Conservation (phyloP, 139 green algal genomes). For the Coccomyxa sp. region DNA sequence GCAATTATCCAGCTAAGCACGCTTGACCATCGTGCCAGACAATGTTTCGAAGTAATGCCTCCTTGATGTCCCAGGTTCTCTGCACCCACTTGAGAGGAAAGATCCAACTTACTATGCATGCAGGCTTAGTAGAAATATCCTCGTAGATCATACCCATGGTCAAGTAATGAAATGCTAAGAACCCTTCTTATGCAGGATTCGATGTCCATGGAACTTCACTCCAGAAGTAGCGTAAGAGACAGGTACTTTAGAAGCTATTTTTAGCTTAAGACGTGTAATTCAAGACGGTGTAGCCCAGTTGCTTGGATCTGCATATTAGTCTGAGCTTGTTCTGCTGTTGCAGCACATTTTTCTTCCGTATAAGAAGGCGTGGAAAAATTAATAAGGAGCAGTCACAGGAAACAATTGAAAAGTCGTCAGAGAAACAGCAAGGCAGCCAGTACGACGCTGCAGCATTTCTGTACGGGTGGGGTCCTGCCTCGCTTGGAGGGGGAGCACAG, state of each 20-base stretch:
- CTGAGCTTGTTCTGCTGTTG: background rate
- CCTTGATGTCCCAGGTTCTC: background rate
- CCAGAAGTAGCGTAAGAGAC: conserved; percentile 54
- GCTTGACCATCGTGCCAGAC: background rate
- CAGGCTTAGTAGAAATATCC: no score
- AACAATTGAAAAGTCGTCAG: background rate
- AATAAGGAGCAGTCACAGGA: background rate
- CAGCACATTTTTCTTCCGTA: conserved; percentile 68
- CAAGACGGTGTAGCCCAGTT: background rate
- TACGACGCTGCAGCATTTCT: conserved; percentile 2
- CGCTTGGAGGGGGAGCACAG: background rate
- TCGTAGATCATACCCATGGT: no score
- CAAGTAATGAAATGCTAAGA: background rate
- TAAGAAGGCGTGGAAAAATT: conserved; percentile 23
- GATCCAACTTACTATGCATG: background rate
- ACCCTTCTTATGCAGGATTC: conserved; percentile 34
- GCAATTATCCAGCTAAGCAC: background rate
- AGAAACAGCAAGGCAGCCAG: background rate
- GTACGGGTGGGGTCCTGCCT: conserved; percentile 6
- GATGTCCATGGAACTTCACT: conserved; percentile 59
- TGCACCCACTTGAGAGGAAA: background rate
- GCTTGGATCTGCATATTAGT: background rate
- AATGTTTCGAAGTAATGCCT: background rate
- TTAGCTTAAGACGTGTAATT: background rate
- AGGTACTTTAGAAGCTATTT: conserved; percentile 18